phyloP scores from a whole-genome alignment of 2,329 filamentous ascomycete genomes.

The Pezicula carpinea region DNA sequence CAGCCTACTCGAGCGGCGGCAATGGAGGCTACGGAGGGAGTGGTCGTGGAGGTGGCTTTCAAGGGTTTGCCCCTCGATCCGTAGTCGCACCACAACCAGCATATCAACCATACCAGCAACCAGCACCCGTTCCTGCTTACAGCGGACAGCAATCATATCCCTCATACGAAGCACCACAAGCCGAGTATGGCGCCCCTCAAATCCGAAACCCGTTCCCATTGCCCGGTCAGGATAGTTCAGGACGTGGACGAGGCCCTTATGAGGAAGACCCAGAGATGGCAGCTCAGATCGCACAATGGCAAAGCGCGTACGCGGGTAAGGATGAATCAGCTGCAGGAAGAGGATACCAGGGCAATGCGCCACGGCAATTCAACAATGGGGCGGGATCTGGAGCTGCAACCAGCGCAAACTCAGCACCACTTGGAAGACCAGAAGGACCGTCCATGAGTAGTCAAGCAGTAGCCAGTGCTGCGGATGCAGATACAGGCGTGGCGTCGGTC shows the following conservation, averaged over 20 bases:
- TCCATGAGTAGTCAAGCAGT: constrained; percentile 76
- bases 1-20: constrained; percentile 14
- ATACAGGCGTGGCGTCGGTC: constrained; percentile 38
- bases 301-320: constrained; percentile 75
- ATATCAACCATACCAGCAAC: constrained; percentile 15
- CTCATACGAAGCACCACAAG: constrained; percentile 15
- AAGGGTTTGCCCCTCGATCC: constrained; percentile 55
- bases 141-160: constrained; percentile 13
- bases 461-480: constrained; percentile 38
- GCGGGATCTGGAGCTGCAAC: constrained; percentile 39
- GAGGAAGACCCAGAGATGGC: constrained; percentile 75
- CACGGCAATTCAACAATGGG: constrained; percentile 31
- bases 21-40: background rate
- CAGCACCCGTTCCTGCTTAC: constrained; percentile 23
- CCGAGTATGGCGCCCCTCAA: constrained; percentile 51
- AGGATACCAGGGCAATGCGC: constrained; percentile 26
- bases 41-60: constrained; percentile 35
- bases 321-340: constrained; percentile 39
- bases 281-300: constrained; percentile 91
- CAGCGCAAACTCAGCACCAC: constrained; percentile 39
- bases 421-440: constrained; percentile 40
- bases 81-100: constrained; percentile 41
- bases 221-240: constrained; percentile 42
- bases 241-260: constrained; percentile 30
- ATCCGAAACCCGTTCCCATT: constrained; percentile 79